A percentile compares a stretch with the other conserved stretches of the same genome.
Conservation (phyloP, 768 basidiomycete species). For the Tylopilus rubrobrunneus region DNA sequence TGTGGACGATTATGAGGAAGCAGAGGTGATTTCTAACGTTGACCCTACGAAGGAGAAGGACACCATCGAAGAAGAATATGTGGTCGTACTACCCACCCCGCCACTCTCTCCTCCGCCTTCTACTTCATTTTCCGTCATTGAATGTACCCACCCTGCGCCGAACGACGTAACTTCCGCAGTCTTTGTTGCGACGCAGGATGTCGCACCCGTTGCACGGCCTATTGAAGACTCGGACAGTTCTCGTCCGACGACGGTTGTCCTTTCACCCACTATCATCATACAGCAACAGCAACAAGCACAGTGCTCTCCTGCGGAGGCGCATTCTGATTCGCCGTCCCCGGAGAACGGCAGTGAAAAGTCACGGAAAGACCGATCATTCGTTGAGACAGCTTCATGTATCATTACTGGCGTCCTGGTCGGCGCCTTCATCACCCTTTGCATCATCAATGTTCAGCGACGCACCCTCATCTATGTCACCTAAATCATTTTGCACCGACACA, state of each 20-base stretch:
- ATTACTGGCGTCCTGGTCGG: constrained; percentile 60
- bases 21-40: constrained; percentile 23
- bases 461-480: constrained; percentile 40
- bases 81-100: constrained; percentile 19
- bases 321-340: constrained; percentile 7
- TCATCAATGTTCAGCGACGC: constrained; percentile 45
- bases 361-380: constrained; percentile 16
- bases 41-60: constrained; percentile 18
- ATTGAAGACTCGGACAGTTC: constrained; percentile 3
- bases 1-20: constrained; percentile 38
- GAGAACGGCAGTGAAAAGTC: constrained; percentile 11
- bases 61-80: constrained; percentile 6
- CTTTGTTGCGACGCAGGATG: constrained; percentile 9
- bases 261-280: constrained; percentile 27
- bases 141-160: constrained; percentile 14
- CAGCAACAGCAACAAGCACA: constrained; percentile 18
- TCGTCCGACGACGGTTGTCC: constrained; percentile 14
- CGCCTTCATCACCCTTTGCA: constrained; percentile 50
- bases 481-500: neutral
- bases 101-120: constrained; percentile 22
- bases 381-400: constrained; percentile 42
- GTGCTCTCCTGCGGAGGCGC: constrained; percentile 9
- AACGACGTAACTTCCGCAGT: neutral
- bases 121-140: constrained; percentile 12
- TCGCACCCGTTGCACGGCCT: neutral